Conservation (phyloP, 164 flowering plant genomes). For the Euptelea pleiosperma region DNA sequence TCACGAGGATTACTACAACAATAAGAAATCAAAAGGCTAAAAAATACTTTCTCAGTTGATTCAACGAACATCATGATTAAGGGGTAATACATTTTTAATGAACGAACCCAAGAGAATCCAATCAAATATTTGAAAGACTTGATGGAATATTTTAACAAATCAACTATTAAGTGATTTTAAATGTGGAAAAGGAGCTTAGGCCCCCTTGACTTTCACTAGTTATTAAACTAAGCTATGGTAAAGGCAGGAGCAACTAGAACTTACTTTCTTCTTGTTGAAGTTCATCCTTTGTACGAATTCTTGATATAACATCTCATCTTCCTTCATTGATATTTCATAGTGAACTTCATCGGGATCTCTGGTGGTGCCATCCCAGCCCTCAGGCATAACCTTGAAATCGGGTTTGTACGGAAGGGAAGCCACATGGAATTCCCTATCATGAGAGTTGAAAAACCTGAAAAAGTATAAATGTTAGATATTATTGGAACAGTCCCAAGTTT, state of each 20-base stretch:
- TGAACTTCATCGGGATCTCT: slow-evolving; percentile 91
- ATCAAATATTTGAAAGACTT: not conserved
- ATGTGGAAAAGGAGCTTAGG: too few species aligned
- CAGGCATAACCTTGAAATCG: slow-evolving; percentile 96
- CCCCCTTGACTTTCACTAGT: not conserved
- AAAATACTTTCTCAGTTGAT: too few species aligned
- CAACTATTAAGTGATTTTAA: not conserved
- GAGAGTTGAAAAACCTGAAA: slow-evolving; percentile 71
- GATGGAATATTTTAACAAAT: not conserved
- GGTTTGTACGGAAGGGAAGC: slow-evolving; percentile 94
- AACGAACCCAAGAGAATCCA: not conserved
- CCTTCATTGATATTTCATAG: slow-evolving; percentile 86
- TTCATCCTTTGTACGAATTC: slow-evolving; percentile 78
- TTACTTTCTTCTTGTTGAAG: slow-evolving; percentile 81
- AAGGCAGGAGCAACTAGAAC: slow-evolving; percentile 4
- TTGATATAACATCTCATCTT: slow-evolving; percentile 79
- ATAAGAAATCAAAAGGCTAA: too few species aligned
- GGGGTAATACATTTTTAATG: not conserved
- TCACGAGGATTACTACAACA: too few species aligned
- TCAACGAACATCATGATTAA: too few species aligned
- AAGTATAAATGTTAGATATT: slow-evolving; percentile 6
- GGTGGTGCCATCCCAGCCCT: slow-evolving; percentile 94
- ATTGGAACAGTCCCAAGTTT: not conserved
- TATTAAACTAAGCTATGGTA: not conserved
- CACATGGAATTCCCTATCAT: slow-evolving; percentile 92